Percentiles rank a stretch among this genome's conserved stretches.
phyloP scores from a whole-genome alignment of 805 yeast genomes.

The Candida dendrica region DNA sequence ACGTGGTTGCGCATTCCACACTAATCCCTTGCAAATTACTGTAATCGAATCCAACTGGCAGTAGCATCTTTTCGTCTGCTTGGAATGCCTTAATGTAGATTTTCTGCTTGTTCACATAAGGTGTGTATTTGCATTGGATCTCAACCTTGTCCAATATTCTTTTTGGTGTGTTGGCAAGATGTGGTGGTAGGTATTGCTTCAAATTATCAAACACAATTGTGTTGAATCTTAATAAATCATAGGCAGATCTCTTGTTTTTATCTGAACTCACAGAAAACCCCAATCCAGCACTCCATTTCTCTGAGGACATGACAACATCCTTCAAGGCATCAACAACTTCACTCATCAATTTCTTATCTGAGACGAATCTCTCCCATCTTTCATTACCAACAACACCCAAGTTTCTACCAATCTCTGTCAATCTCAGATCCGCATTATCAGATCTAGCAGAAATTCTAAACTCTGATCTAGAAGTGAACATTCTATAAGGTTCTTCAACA shows the following conservation, averaged over 20 bases:
- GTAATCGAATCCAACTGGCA: constrained; percentile 70
- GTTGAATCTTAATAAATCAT: constrained; percentile 60
- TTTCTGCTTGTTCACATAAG: constrained; percentile 67
- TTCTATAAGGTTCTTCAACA: constrained; percentile 92
- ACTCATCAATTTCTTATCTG: constrained; percentile 39
- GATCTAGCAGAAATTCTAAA: constrained; percentile 85
- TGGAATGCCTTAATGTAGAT: constrained; percentile 68
- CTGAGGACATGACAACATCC: constrained; percentile 40
- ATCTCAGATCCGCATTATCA: constrained; percentile 86
- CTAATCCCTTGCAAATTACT: constrained; percentile 55
- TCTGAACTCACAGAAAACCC: constrained; percentile 45
- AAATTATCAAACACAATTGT: constrained; percentile 22
- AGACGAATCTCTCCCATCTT: constrained; percentile 43
- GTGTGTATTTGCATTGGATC: constrained; percentile 78
- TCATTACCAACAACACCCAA: constrained; percentile 60
- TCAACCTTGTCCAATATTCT: constrained; percentile 55
- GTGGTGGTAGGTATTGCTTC: constrained; percentile 9
- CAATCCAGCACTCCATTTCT: constrained; percentile 54
- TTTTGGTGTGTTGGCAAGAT: constrained; percentile 25
- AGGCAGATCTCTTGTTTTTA: constrained; percentile 51
- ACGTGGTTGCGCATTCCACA: constrained; percentile 59
- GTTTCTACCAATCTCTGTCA: constrained; percentile 61
- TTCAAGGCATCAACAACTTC: constrained; percentile 39
- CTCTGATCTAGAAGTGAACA: constrained; percentile 96
- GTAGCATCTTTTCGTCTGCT: constrained; percentile 68